Percentiles rank a stretch among this genome's conserved stretches.
Conservation (phyloP, 495 filamentous ascomycete species). For the Lichina pygmaea region DNA sequence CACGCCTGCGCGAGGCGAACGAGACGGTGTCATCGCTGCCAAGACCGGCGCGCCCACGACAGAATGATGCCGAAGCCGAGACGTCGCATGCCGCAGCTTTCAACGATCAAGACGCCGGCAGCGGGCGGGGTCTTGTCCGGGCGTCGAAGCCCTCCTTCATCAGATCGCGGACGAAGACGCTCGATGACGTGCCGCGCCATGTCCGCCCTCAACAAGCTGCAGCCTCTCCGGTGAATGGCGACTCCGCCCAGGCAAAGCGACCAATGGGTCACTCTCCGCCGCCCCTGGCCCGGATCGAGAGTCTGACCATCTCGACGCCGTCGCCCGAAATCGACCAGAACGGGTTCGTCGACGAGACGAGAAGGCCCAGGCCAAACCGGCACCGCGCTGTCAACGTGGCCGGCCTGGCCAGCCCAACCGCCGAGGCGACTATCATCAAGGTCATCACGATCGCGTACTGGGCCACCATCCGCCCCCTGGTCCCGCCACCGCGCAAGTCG, state of each 20-base stretch:
- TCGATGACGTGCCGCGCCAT: background rate
- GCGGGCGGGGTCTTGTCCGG: background rate
- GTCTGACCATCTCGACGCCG: background rate
- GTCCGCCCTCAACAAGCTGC: background rate
- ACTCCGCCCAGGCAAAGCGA: background rate
- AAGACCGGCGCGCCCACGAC: background rate
- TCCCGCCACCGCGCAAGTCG: too few species aligned
- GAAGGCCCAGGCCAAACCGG: background rate
- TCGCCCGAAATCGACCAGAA: background rate
- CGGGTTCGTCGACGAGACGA: background rate
- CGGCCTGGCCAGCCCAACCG: background rate
- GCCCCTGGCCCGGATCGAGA: background rate
- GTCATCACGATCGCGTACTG: slow-evolving; percentile 83
- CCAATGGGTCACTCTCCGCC: background rate
- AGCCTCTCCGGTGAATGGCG: background rate
- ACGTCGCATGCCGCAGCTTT: background rate
- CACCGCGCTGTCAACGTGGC: background rate
- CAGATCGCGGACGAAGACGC: background rate
- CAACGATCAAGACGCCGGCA: background rate
- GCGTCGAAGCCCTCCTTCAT: background rate
- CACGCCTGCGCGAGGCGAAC: background rate
- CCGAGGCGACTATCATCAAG: slow-evolving; percentile 50
- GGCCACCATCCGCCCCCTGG: slow-evolving; percentile 12
- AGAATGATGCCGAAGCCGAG: background rate
- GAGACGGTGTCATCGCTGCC: background rate